phyloP scores from a whole-genome alignment of 768 basidiomycete genomes.

The Mycena haematopus region DNA sequence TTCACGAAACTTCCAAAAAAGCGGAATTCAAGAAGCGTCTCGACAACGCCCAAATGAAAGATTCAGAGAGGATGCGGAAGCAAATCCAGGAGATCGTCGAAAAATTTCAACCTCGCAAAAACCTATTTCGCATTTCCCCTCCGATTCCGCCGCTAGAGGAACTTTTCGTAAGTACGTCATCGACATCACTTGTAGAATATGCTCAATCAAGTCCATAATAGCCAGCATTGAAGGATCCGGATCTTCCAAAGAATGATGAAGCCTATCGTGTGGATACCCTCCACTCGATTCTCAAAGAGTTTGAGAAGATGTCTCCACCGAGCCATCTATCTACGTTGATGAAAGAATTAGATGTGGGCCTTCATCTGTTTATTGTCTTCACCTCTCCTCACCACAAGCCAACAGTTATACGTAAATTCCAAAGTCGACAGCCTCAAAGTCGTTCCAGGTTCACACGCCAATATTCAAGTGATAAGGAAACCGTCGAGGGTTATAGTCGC shows the following conservation, averaged over 20 bases:
- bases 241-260: not conserved
- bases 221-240: not conserved
- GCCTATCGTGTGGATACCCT: not conserved
- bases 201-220: not conserved
- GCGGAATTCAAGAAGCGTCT: conserved; percentile 1
- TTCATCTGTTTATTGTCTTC: too few species aligned
- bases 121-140: not conserved
- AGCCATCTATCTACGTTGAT: not conserved
- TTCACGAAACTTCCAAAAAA: not conserved
- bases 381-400: not conserved
- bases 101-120: not conserved
- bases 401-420: not conserved
- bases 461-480: conserved; percentile 7
- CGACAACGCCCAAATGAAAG: not conserved
- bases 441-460: not conserved
- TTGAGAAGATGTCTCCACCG: not conserved
- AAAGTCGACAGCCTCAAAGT: not conserved
- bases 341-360: not conserved
- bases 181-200: not conserved
- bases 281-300: not conserved
- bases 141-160: not conserved
- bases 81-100: conserved; percentile 5
- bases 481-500: conserved; percentile 9
- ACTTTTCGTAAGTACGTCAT: conserved; percentile 2
- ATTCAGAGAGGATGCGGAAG: not conserved